A percentile compares a stretch with the other conserved stretches of the same genome.
phyloP scores from a whole-genome alignment of 169 alveolate species.

The Eimeria maxima region DNA sequence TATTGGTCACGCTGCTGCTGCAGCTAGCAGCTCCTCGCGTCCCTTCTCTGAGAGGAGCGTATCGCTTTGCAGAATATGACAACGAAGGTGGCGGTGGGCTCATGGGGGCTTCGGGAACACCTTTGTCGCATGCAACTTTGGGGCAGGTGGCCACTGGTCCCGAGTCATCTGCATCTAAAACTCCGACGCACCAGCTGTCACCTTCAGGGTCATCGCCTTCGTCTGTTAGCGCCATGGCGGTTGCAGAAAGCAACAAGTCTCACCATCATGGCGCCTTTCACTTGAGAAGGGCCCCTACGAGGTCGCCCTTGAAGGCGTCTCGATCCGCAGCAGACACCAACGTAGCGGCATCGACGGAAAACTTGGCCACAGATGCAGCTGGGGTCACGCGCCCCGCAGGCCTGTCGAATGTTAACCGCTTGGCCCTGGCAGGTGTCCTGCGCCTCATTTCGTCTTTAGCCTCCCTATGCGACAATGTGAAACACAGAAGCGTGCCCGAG shows the following conservation, averaged over 20 bases:
- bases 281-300: slow-evolving; percentile 65
- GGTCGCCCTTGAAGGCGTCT: slow-evolving; percentile 32
- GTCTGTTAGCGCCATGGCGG: slow-evolving; percentile 37
- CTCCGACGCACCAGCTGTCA: slow-evolving; percentile 49
- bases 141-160: slow-evolving; percentile 12
- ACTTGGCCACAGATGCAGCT: slow-evolving; percentile 49
- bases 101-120: background rate
- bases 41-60: slow-evolving; percentile 43
- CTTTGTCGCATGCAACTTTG: slow-evolving; percentile 1
- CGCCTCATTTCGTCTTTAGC: slow-evolving; percentile 56
- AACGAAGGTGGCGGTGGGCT: background rate
- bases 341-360: slow-evolving; percentile 35
- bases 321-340: slow-evolving; percentile 42
- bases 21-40: slow-evolving; percentile 70
- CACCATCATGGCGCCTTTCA: slow-evolving; percentile 66
- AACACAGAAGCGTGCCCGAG: background rate
- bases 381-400: slow-evolving; percentile 68
- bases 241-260: slow-evolving; percentile 5
- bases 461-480: slow-evolving; percentile 34
- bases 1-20: slow-evolving; percentile 35
- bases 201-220: slow-evolving; percentile 53
- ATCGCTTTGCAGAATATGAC: slow-evolving; percentile 52
- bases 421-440: slow-evolving; percentile 48
- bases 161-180: background rate
- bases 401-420: slow-evolving; percentile 52